phyloP scores from a whole-genome alignment of 2,329 filamentous ascomycete species.

The Ploettnerulaceae sp. region DNA sequence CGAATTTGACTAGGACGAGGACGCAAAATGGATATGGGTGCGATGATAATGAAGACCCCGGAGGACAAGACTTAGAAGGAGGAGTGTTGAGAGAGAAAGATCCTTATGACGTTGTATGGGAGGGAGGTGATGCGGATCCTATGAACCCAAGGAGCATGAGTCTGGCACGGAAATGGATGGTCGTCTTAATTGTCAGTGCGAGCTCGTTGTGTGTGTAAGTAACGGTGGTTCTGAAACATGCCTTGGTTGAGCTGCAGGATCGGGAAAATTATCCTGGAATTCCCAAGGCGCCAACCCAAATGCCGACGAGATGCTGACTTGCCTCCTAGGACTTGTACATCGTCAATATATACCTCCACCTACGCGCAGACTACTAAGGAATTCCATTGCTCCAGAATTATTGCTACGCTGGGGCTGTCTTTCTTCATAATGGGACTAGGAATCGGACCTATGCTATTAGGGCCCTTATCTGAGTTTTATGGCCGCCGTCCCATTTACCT shows the following conservation, averaged over 20 bases:
- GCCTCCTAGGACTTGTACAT: constrained; percentile 64
- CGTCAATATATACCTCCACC: constrained; percentile 83
- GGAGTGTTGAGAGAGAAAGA: constrained; percentile 36
- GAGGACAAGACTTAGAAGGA: constrained; percentile 11
- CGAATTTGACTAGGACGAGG: constrained; percentile 19
- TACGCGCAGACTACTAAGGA: constrained; percentile 73
- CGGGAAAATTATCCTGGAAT: too few species aligned
- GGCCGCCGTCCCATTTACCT: constrained; percentile 79
- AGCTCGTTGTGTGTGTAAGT: constrained; percentile 81
- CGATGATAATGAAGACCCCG: constrained; percentile 26
- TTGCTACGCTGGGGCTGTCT: constrained; percentile 76
- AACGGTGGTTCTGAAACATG: constrained; percentile 8
- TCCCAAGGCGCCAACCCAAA: not conserved
- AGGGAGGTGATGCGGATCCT: constrained; percentile 66
- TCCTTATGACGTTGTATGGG: constrained; percentile 68
- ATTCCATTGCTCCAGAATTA: constrained; percentile 64
- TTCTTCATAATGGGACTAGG: constrained; percentile 75
- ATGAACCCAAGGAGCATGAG: constrained; percentile 67
- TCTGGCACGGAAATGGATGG: constrained; percentile 67
- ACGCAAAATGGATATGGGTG: constrained; percentile 35
- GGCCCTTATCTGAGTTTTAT: constrained; percentile 63
- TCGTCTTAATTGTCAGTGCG: constrained; percentile 67
- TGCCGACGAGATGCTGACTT: not conserved
- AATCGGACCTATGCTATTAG: constrained; percentile 51
- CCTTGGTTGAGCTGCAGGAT: not conserved